Evolutionary conservation across 805 yeast genomes (phyloP).

Genomic region (Spencermartinsiella europaea): DNA sequence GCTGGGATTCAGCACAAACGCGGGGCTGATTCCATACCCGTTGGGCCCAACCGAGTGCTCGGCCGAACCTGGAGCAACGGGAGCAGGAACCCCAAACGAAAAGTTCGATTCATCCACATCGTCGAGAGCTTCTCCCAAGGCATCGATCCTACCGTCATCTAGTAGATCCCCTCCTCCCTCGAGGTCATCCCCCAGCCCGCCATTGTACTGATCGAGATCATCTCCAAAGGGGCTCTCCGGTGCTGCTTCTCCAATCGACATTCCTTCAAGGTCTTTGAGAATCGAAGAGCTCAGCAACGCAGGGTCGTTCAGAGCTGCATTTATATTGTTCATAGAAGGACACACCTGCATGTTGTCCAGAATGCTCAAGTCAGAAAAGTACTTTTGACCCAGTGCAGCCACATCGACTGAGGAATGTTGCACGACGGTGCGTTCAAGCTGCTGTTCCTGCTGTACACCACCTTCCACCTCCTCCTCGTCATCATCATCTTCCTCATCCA

Average conservation of each 20-base stretch:
- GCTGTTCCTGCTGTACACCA: constrained; percentile 8
- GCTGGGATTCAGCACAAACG: neutral
- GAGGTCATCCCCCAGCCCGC: no score
- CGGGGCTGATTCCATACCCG: neutral
- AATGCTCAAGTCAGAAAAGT: constrained; percentile 22
- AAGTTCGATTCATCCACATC: constrained; percentile 15
- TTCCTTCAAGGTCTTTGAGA: constrained; percentile 31
- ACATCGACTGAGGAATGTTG: constrained; percentile 23
- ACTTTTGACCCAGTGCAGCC: constrained; percentile 18
- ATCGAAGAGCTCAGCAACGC: constrained; percentile 8
- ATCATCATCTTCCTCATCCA: constrained; percentile 32
- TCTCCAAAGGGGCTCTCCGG: constrained; percentile 5
- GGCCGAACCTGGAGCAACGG: neutral
- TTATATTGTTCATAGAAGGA: constrained; percentile 63
- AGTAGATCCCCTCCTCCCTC: constrained; percentile 7
- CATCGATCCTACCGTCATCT: constrained; percentile 13
- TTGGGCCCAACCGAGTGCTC: neutral
- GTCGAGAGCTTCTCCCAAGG: constrained; percentile 13
- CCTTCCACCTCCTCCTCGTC: constrained; percentile 29
- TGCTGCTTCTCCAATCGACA: constrained; percentile 3
- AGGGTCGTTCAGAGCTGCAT: constrained; percentile 45
- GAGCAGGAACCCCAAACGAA: constrained; percentile 7
- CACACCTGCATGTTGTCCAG: constrained; percentile 41
- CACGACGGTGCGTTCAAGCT: neutral
- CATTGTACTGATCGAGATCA: constrained; percentile 2